Conservation (phyloP, 2,329 filamentous ascomycete species). For the Sporothrix humicola region DNA sequence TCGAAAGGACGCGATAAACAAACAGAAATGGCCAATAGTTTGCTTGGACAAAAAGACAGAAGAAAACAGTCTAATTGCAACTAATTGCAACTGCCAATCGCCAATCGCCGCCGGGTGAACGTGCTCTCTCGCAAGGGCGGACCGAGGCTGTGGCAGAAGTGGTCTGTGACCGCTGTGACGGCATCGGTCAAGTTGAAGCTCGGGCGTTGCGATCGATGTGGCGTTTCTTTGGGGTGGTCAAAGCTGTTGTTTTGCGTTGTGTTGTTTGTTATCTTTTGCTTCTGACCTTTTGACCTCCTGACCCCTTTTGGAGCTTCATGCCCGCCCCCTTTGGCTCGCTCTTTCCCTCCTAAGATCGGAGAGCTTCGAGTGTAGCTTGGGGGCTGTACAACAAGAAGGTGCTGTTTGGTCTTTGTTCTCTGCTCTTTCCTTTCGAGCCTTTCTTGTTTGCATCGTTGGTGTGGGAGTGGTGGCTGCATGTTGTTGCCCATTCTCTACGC, state of each 20-base stretch:
- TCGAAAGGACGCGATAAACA: conserved; percentile 3
- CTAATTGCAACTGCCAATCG: neutral
- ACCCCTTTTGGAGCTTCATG: too few species aligned
- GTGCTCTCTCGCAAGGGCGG: conserved; percentile 21
- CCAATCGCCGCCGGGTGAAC: neutral
- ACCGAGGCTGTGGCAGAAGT: conserved; percentile 1
- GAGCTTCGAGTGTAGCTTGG: neutral
- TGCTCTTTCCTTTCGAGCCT: neutral
- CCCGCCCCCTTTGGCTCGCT: neutral
- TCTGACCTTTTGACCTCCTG: too few species aligned
- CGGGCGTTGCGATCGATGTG: neutral
- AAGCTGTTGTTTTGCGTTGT: neutral
- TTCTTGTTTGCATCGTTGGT: neutral
- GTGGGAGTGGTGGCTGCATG: neutral
- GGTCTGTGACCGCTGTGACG: conserved; percentile 24
- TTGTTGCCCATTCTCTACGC: conserved; percentile 23
- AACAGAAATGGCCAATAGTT: neutral
- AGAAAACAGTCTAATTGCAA: neutral
- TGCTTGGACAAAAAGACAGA: neutral
- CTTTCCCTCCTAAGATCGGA: conserved; percentile 1
- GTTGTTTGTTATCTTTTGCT: neutral
- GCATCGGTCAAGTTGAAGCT: conserved; percentile 8
- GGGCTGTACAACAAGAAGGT: conserved; percentile 25
- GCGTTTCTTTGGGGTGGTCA: neutral
- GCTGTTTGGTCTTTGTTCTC: neutral